A percentile compares a stretch with the other conserved stretches of the same genome.
phyloP scores from a whole-genome alignment of 2,329 filamentous ascomycete genomes.

The Ophiostoma populinum region DNA sequence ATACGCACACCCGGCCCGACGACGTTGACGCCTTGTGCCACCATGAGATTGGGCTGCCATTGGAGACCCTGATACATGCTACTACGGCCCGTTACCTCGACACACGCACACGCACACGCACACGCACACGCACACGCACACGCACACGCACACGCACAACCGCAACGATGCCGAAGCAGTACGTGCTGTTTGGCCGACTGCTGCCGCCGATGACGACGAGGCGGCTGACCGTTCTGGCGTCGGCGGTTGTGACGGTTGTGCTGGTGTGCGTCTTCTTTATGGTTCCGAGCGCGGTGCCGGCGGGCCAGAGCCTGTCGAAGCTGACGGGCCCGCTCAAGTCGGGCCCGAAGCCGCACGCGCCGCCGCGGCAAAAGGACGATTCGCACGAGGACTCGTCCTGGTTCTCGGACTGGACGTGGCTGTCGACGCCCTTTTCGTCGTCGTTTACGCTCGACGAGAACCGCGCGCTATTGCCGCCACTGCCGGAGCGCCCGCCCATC shows the following conservation, averaged over 20 bases:
- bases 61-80: no score
- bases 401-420: constrained; percentile 83
- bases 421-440: constrained; percentile 68
- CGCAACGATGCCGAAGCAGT: constrained; percentile 27
- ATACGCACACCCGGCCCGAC: no score
- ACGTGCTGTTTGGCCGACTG: constrained; percentile 28
- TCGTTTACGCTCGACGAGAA: constrained; percentile 65
- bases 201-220: constrained; percentile 33
- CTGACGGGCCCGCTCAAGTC: constrained; percentile 30
- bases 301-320: constrained; percentile 29
- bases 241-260: constrained; percentile 33
- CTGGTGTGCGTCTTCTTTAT: constrained; percentile 35
- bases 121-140: no score
- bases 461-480: constrained; percentile 64
- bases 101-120: no score
- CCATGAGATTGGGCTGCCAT: no score
- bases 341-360: constrained; percentile 44
- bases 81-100: no score
- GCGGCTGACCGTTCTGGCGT: constrained; percentile 33
- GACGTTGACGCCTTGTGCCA: no score
- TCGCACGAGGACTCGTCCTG: constrained; percentile 64
- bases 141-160: not conserved
- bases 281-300: constrained; percentile 29
- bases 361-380: constrained; percentile 60
- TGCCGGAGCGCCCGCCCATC: constrained; percentile 51